Percentiles rank a stretch among this genome's conserved stretches.
phyloP scores from a whole-genome alignment of 108 stramenopile species.

The Cyclostephanos tholiformis region DNA sequence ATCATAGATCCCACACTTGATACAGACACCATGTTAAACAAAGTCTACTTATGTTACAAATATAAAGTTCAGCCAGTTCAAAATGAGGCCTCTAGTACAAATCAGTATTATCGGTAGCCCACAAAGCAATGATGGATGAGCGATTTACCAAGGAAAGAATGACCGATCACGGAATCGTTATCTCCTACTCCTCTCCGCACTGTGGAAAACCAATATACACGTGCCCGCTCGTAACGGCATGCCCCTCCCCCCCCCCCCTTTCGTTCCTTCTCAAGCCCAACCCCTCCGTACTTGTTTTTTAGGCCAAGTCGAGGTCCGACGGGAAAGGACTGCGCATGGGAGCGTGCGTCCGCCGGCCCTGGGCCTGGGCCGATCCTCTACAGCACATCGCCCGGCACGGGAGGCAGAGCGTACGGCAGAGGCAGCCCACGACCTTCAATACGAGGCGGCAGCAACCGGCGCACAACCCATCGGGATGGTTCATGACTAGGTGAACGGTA shows the following conservation, averaged over 20 bases:
- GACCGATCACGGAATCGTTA: not conserved
- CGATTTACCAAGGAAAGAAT: not conserved
- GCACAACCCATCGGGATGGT: conserved; percentile 50
- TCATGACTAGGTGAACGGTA: conserved; percentile 40
- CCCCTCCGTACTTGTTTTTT: not conserved
- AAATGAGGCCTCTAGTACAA: too few species aligned
- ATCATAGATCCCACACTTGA: too few species aligned
- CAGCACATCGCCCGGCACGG: conserved; percentile 47
- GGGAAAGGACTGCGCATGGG: conserved; percentile 49
- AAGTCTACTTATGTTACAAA: too few species aligned
- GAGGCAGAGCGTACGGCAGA: conserved; percentile 31
- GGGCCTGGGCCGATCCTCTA: conserved; percentile 25
- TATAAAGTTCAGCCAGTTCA: too few species aligned
- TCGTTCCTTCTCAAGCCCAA: not conserved
- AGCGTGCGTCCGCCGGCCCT: conserved; percentile 32
- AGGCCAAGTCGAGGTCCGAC: conserved; percentile 44
- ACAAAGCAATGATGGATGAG: not conserved
- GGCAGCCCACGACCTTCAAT: conserved; percentile 33
- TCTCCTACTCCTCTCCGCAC: not conserved
- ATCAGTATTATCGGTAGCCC: too few species aligned
- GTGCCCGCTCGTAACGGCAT: not conserved
- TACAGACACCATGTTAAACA: too few species aligned
- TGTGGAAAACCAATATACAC: not conserved
- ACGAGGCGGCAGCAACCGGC: conserved; percentile 45
- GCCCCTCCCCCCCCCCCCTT: not conserved